A percentile compares a stretch with the other conserved stretches of the same genome.
These are phyloP conservation scores for Zizania palustris DNA, from an alignment of 202 grass and related monocot genomes.

Conservation along the genomic window DNA sequence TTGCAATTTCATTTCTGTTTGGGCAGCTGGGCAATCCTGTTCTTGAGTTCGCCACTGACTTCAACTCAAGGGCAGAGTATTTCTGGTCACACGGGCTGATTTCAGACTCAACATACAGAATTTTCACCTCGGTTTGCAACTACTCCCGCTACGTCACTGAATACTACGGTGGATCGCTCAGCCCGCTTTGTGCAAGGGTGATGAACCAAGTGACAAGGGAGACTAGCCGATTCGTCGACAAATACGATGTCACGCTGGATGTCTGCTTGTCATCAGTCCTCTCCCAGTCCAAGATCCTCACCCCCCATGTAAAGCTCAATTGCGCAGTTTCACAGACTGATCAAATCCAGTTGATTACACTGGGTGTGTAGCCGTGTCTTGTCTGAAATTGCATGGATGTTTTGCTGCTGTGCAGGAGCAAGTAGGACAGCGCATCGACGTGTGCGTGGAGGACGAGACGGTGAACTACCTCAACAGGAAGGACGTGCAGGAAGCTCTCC, in stretches of 20 bases:
- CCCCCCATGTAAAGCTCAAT: conserved; percentile 53
- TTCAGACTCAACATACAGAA: conserved; percentile 79
- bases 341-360: not conserved
- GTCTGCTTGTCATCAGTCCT: conserved; percentile 88
- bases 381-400: conserved; percentile 1
- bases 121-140: conserved; percentile 81
- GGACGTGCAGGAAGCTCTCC: conserved; percentile 81
- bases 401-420: conserved; percentile 38
- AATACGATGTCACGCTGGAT: conserved; percentile 94
- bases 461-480: conserved; percentile 84
- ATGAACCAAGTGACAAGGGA: conserved; percentile 91
- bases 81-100: conserved; percentile 99
- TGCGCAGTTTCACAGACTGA: not conserved
- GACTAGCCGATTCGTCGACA: conserved; percentile 92
- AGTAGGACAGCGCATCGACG: conserved; percentile 66
- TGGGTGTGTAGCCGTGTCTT: not conserved
- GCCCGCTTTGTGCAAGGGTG: conserved; percentile 68
- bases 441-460: conserved; percentile 95
- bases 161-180: conserved; percentile 81
- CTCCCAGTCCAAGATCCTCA: conserved; percentile 68
- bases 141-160: conserved; percentile 90
- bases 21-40: conserved; percentile 86
- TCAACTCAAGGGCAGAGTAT: conserved; percentile 91
- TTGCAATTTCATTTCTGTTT: conserved; percentile 3
- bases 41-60: conserved; percentile 87